Evolutionary conservation across 1,284 basidiomycete species (phyloP).

Genomic region (Boletus sp.): DNA sequence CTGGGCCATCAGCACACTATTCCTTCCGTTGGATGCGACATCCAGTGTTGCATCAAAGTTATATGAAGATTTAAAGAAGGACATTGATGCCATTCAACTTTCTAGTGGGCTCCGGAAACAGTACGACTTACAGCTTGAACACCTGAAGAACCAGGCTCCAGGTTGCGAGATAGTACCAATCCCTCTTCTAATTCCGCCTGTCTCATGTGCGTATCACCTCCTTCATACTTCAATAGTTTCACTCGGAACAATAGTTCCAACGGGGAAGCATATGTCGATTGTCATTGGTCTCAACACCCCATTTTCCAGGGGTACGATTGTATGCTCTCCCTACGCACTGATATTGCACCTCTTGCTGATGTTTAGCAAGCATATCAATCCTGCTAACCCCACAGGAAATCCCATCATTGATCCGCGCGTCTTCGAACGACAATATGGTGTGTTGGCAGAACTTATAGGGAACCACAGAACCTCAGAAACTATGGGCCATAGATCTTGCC

Average conservation of each 20-base stretch:
- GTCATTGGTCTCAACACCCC: slow-evolving; percentile 4
- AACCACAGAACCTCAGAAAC: neutral
- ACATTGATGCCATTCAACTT: neutral
- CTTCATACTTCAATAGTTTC: neutral
- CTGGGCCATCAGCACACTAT: neutral
- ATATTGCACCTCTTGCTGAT: neutral
- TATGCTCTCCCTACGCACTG: neutral
- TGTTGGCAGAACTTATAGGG: neutral
- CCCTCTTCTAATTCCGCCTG: neutral
- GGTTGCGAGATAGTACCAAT: neutral
- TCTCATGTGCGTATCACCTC: neutral
- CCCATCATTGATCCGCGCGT: slow-evolving; percentile 9
- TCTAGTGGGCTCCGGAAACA: slow-evolving; percentile 7
- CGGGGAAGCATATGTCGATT: slow-evolving; percentile 2
- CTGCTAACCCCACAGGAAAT: slow-evolving; percentile 4
- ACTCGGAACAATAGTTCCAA: neutral
- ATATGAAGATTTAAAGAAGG: neutral
- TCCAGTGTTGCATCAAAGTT: neutral
- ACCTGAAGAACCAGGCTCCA: slow-evolving; percentile 4
- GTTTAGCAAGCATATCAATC: slow-evolving; percentile 2
- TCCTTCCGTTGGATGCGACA: slow-evolving; percentile 2
- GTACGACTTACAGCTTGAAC: slow-evolving; percentile 8
- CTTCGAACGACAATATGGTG: slow-evolving; percentile 9
- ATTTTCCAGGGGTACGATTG: slow-evolving; percentile 10
- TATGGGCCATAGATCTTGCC: neutral